Percentiles rank a stretch among this genome's conserved stretches.
These are phyloP conservation scores for Letharia columbiana DNA, from an alignment of 495 filamentous ascomycete genomes.

Conservation along the genomic window DNA sequence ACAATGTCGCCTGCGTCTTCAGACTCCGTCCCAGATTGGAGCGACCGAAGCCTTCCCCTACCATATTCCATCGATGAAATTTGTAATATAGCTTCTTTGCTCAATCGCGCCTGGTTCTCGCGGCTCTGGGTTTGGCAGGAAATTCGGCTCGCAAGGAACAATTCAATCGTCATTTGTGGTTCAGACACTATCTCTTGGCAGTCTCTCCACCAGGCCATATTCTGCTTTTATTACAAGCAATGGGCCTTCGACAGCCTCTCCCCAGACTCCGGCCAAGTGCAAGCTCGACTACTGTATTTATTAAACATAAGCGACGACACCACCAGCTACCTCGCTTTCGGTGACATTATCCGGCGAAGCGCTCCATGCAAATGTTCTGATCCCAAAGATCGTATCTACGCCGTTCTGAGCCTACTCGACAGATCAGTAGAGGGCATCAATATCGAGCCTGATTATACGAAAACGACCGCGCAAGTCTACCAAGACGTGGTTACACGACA, in stretches of 20 bases:
- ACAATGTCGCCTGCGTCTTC: not conserved
- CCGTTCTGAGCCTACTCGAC: not conserved
- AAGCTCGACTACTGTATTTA: no score
- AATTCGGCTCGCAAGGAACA: not conserved
- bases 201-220: not conserved
- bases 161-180: conserved; percentile 2
- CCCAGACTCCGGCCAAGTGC: no score
- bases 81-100: not conserved
- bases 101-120: conserved; percentile 4
- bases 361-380: conserved; percentile 6
- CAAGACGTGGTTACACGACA: not conserved
- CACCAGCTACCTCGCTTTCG: not conserved
- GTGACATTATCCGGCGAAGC: no score
- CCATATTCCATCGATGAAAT: not conserved
- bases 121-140: conserved; percentile 15
- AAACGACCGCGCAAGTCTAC: not conserved
- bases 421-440: not conserved
- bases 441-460: conserved; percentile 15
- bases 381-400: conserved; percentile 11
- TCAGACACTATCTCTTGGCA: not conserved
- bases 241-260: fast-evolving
- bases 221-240: not conserved
- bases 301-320: not conserved
- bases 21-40: not conserved
- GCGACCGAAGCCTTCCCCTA: not conserved